phyloP scores from a whole-genome alignment of 148 eudicot genomes.

The Pharnaceum exiguum region DNA sequence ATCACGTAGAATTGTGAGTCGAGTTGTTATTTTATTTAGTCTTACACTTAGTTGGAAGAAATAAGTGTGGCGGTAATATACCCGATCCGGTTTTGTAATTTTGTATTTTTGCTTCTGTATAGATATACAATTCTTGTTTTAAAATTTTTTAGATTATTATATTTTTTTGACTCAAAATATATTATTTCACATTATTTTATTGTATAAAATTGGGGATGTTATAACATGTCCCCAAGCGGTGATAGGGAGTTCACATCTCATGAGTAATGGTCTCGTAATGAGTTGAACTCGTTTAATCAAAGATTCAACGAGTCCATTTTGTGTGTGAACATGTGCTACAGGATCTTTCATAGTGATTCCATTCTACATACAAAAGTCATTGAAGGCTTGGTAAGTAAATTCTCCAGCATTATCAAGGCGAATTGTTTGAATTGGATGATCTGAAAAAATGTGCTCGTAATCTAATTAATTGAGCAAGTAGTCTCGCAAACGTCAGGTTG shows the following conservation, averaged over 20 bases:
- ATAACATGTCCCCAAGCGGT: slow-evolving; percentile 1
- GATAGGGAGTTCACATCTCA: not conserved
- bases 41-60: no score
- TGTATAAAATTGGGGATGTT: no score
- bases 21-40: no score
- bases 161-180: not conserved
- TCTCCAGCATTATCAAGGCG: not conserved
- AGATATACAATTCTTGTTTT: no score
- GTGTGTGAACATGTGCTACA: not conserved
- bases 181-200: no score
- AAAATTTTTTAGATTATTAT: not conserved
- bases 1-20: no score
- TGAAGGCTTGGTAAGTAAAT: not conserved
- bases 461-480: not conserved
- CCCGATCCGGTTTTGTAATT: no score
- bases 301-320: slow-evolving; percentile 6
- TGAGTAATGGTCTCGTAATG: not conserved
- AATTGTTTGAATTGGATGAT: slow-evolving; percentile 2
- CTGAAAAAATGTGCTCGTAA: slow-evolving; percentile 1
- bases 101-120: no score
- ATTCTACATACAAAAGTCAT: not conserved
- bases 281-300: not conserved
- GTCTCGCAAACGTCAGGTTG: not conserved
- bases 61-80: no score
- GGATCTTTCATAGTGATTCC: slow-evolving; percentile 7